Evolutionary conservation across 2,329 filamentous ascomycete genomes (phyloP).

Genomic region (Sclerotiophoma versabilis): DNA sequence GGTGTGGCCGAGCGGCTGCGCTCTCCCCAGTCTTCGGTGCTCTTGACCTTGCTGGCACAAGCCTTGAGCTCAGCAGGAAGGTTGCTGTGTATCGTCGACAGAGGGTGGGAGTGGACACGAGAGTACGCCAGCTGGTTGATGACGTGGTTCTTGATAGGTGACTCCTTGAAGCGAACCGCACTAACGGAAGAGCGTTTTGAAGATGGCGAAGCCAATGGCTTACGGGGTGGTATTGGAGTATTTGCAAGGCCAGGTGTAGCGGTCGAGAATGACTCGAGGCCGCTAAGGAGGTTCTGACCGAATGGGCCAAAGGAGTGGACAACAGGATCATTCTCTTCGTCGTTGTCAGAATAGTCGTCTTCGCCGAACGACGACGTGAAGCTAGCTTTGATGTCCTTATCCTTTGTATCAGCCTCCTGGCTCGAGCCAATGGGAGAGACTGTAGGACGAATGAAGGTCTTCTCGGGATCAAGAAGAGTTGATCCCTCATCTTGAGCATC

Average conservation of each 20-base stretch:
- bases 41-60: slow-evolving; percentile 30
- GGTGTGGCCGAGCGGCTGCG: slow-evolving; percentile 29
- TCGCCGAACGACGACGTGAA: slow-evolving; percentile 42
- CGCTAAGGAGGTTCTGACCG: slow-evolving; percentile 82
- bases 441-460: slow-evolving; percentile 41
- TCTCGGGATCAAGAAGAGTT: slow-evolving; percentile 34
- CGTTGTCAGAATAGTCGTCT: slow-evolving; percentile 72
- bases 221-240: slow-evolving; percentile 33
- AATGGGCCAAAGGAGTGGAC: slow-evolving; percentile 92
- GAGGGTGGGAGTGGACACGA: slow-evolving; percentile 85
- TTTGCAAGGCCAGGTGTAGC: slow-evolving; percentile 61
- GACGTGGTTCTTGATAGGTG: slow-evolving; percentile 79
- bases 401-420: slow-evolving; percentile 21
- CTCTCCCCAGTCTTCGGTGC: slow-evolving; percentile 28
- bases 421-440: slow-evolving; percentile 32
- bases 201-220: slow-evolving; percentile 40
- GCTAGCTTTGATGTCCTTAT: slow-evolving; percentile 34
- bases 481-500: slow-evolving; percentile 38
- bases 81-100: slow-evolving; percentile 87
- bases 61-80: slow-evolving; percentile 69
- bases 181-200: slow-evolving; percentile 38
- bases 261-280: slow-evolving; percentile 78
- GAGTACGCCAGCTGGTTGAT: slow-evolving; percentile 96
- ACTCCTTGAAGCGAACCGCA: slow-evolving; percentile 42
- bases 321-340: slow-evolving; percentile 96